A percentile compares a stretch with the other conserved stretches of the same genome.
phyloP scores from a whole-genome alignment of 2,329 filamentous ascomycete genomes.

The Colletotrichum orbiculare region DNA sequence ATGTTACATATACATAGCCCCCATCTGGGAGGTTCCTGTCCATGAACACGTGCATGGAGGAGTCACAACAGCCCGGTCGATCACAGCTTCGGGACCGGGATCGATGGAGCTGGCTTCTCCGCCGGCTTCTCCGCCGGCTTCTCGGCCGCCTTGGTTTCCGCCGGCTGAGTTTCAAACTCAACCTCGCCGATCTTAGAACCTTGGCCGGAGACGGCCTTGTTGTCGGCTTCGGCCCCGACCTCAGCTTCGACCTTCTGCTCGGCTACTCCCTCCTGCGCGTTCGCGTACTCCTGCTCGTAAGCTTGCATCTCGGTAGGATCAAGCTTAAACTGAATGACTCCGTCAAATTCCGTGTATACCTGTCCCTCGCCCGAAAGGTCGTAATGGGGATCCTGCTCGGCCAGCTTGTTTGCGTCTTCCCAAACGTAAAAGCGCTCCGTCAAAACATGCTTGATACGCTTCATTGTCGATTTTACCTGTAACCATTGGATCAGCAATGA shows the following conservation, averaged over 20 bases:
- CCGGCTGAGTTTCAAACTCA: not conserved
- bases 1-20: slow-evolving; percentile 15
- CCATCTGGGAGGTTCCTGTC: too few species aligned
- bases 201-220: slow-evolving; percentile 5
- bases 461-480: slow-evolving; percentile 82
- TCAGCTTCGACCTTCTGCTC: slow-evolving; percentile 21
- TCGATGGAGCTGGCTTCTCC: not conserved
- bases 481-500: slow-evolving; percentile 12
- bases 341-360: slow-evolving; percentile 58
- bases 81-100: slow-evolving; percentile 32
- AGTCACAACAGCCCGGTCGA: not conserved
- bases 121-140: not conserved
- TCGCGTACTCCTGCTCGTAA: slow-evolving; percentile 18
- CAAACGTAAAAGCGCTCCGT: slow-evolving; percentile 92
- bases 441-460: slow-evolving; percentile 83
- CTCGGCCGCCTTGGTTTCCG: slow-evolving; percentile 19
- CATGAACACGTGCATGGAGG: too few species aligned
- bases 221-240: not conserved
- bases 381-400: slow-evolving; percentile 74
- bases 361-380: slow-evolving; percentile 63
- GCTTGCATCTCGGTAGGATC: slow-evolving; percentile 38
- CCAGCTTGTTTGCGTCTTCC: slow-evolving; percentile 78
- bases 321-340: slow-evolving; percentile 44
- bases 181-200: too few species aligned
- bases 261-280: slow-evolving; percentile 3